Evolutionary conservation across 352 stramenopile genomes (phyloP).

Genomic region (Globisporangium orthogonon): DNA sequence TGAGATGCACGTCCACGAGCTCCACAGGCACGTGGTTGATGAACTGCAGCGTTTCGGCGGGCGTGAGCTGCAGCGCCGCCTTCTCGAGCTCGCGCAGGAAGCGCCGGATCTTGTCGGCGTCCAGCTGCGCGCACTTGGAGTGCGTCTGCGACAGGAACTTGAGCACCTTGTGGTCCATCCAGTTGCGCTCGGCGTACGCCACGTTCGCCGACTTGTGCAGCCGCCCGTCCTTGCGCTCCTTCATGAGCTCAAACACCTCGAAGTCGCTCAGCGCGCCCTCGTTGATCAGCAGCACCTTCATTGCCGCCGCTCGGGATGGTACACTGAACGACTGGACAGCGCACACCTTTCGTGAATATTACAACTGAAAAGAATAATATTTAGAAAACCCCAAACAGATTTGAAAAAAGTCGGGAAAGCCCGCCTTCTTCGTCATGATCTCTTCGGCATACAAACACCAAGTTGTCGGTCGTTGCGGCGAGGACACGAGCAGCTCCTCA

Average conservation of each 20-base stretch:
- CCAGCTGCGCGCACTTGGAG: slow-evolving; percentile 49
- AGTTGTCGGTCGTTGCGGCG: slow-evolving; percentile 3
- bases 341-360: background rate
- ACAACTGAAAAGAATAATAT: slow-evolving; percentile 6
- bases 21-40: slow-evolving; percentile 80
- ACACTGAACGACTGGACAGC: background rate
- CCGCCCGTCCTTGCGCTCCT: slow-evolving; percentile 72
- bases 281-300: slow-evolving; percentile 85
- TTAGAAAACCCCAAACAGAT: slow-evolving; percentile 6
- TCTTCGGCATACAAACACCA: slow-evolving; percentile 12
- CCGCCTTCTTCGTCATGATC: background rate
- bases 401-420: slow-evolving; percentile 5
- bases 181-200: slow-evolving; percentile 82
- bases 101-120: slow-evolving; percentile 38
- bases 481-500: background rate
- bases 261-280: slow-evolving; percentile 75
- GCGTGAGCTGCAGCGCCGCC: slow-evolving; percentile 40
- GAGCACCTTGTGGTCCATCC: slow-evolving; percentile 88
- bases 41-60: slow-evolving; percentile 79
- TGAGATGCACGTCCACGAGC: slow-evolving; percentile 80
- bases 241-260: slow-evolving; percentile 75
- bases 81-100: slow-evolving; percentile 54
- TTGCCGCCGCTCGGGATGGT: slow-evolving; percentile 8
- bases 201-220: slow-evolving; percentile 72
- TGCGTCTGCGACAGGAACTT: slow-evolving; percentile 78